Evolutionary conservation across 2,329 filamentous ascomycete genomes (phyloP).

Genomic region (Colletotrichum brevisporum): DNA sequence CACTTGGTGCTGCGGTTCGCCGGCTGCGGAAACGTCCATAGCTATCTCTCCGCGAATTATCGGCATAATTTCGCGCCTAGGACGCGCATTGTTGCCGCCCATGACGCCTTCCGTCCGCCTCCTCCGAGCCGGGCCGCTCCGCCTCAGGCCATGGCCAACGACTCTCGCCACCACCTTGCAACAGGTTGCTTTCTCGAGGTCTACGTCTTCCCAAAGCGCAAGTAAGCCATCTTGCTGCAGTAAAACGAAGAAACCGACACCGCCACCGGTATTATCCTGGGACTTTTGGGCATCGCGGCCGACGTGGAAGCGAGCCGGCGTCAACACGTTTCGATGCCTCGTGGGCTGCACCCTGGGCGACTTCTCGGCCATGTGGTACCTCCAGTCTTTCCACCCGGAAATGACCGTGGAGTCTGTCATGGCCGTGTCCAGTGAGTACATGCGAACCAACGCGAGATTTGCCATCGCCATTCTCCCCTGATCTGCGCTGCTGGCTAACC

Average conservation of each 20-base stretch:
- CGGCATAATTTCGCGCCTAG: not conserved
- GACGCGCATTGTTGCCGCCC: not conserved
- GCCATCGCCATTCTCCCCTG: not conserved
- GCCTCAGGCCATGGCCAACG: not conserved
- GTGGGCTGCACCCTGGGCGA: conserved; percentile 70
- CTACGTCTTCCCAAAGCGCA: not conserved
- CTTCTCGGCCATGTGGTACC: conserved; percentile 68
- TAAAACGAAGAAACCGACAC: conserved; percentile 1
- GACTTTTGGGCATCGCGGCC: conserved; percentile 51
- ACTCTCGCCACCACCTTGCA: not conserved
- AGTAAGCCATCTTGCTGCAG: conserved; percentile 7
- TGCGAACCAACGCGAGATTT: not conserved
- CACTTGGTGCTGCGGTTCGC: too few species aligned
- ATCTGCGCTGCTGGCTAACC: not conserved
- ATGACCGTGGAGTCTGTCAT: conserved; percentile 64
- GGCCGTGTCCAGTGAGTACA: conserved; percentile 62
- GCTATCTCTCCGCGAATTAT: too few species aligned
- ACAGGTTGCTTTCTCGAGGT: not conserved
- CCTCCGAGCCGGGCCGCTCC: not conserved
- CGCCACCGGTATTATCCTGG: not conserved
- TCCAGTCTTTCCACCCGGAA: conserved; percentile 63
- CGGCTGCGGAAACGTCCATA: too few species aligned
- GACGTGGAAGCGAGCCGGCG: conserved; percentile 63
- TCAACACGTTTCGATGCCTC: conserved; percentile 70
- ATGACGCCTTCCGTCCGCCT: not conserved